phyloP scores from a whole-genome alignment of 768 basidiomycete species.

The Mycena maculata region DNA sequence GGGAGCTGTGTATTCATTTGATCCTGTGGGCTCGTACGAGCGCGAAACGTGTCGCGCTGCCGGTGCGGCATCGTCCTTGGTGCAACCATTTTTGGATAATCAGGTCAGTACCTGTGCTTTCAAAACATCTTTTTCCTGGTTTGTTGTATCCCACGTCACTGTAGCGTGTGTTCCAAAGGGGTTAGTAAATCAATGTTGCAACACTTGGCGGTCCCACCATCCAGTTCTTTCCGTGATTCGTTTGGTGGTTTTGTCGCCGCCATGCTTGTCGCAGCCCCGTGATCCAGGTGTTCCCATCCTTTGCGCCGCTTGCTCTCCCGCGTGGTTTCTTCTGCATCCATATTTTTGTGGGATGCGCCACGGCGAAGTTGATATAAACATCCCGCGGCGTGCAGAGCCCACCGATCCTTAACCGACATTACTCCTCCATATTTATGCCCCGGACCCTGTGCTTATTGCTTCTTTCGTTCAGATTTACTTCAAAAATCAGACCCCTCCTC shows the following conservation, averaged over 20 bases:
- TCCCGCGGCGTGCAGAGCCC: background rate
- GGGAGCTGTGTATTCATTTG: conserved; percentile 99
- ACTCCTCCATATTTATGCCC: conserved; percentile 1
- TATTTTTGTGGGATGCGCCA: background rate
- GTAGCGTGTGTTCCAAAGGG: background rate
- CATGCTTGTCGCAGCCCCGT: background rate
- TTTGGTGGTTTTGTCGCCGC: background rate
- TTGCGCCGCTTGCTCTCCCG: background rate
- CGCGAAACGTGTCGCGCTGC: conserved; percentile 96
- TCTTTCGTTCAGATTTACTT: conserved; percentile 82
- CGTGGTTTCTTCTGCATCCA: background rate
- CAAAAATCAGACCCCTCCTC: conserved; percentile 88
- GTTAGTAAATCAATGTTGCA: too few relatives aligned
- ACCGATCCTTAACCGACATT: conserved; percentile 27
- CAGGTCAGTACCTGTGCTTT: conserved; percentile 64
- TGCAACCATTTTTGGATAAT: conserved; percentile 98
- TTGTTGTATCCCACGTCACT: background rate
- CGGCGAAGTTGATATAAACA: background rate
- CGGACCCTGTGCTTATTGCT: background rate
- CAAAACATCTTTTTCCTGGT: conserved; percentile 5
- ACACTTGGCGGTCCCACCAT: background rate
- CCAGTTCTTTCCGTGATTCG: background rate
- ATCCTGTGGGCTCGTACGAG: conserved; percentile 98
- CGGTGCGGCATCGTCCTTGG: conserved; percentile 90
- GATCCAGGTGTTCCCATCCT: too few relatives aligned